phyloP scores from a whole-genome alignment of 2,329 filamentous ascomycete genomes.

The Podosphaera xanthii region DNA sequence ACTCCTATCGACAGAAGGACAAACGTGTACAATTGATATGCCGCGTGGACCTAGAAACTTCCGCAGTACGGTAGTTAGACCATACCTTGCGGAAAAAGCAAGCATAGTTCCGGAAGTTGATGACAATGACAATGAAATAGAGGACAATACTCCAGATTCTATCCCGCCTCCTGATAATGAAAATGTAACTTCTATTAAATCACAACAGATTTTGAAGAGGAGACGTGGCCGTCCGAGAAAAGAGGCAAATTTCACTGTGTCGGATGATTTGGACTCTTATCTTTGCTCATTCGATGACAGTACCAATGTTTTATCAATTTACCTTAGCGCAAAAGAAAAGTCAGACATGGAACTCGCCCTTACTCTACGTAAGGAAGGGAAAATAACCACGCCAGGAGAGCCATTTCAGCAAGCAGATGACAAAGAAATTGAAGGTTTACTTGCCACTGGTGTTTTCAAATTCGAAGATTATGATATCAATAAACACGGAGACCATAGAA shows the following conservation, averaged over 20 bases:
- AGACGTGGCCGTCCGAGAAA: background rate
- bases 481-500: background rate
- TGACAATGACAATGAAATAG: background rate
- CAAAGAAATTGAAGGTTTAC: background rate
- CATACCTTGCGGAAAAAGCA: background rate
- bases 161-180: background rate
- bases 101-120: background rate
- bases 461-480: background rate
- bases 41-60: conserved; percentile 1
- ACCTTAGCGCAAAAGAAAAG: background rate
- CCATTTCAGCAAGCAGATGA: background rate
- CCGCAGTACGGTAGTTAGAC: conserved; percentile 3
- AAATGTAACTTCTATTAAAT: background rate
- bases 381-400: background rate
- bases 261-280: background rate
- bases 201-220: background rate
- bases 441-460: background rate
- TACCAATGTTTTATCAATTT: background rate
- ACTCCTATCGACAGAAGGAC: conserved; percentile 2
- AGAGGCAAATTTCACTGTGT: background rate
- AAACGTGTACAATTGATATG: conserved; percentile 3
- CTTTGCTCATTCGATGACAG: background rate
- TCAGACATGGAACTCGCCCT: background rate
- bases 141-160: background rate
- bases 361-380: background rate